A percentile compares a stretch with the other conserved stretches of the same genome.
These are phyloP conservation scores for Parathielavia appendiculata DNA, from an alignment of 495 filamentous ascomycete genomes.

Conservation along the genomic window DNA sequence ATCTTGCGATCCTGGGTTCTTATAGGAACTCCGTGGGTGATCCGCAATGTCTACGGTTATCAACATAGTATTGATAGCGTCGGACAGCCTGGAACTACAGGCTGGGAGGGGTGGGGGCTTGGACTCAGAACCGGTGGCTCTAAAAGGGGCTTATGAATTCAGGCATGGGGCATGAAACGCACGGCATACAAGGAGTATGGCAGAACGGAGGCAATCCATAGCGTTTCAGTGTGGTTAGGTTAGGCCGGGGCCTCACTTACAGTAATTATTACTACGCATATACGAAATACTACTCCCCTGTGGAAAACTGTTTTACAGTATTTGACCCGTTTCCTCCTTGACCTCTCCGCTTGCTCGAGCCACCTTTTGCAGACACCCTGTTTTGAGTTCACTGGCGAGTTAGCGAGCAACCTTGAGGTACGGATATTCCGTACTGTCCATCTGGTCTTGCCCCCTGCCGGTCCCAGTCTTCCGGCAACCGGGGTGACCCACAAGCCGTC, in stretches of 20 bases:
- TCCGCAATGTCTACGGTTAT: neutral
- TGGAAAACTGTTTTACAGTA: too few relatives aligned
- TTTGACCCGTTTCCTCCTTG: too few relatives aligned
- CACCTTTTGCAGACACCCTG: too few relatives aligned
- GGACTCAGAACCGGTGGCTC: neutral
- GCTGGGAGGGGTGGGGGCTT: neutral
- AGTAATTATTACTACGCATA: neutral
- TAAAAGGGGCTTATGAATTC: neutral
- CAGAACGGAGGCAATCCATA: conserved; percentile 3
- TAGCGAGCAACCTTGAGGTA: neutral
- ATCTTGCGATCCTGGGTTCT: neutral
- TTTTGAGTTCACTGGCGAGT: neutral
- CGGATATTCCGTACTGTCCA: neutral
- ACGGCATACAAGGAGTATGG: neutral
- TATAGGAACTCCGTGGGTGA: neutral
- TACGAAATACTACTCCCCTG: too few relatives aligned
- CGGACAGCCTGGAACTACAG: neutral
- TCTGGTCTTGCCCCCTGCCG: neutral
- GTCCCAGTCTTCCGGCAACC: neutral
- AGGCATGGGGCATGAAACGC: neutral
- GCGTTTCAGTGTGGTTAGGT: conserved; percentile 10
- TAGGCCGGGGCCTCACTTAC: neutral
- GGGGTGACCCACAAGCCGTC: neutral
- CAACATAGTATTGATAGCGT: neutral
- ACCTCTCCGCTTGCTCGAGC: too few relatives aligned